phyloP scores from a whole-genome alignment of 2,329 filamentous ascomycete species.

The Exophiala xenobiotica region DNA sequence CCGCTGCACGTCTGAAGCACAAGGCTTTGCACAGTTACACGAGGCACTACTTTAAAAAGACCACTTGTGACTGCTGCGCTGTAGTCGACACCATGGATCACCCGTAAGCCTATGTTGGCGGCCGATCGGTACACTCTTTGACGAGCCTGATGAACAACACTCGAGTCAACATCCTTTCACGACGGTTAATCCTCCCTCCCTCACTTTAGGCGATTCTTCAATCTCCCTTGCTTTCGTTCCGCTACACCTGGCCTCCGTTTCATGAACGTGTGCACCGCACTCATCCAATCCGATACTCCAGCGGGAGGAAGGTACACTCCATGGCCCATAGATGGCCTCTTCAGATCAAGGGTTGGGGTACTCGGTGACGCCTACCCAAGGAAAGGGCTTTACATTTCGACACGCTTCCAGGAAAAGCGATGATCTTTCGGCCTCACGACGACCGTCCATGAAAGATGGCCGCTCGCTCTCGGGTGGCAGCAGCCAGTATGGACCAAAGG shows the following conservation, averaged over 20 bases:
- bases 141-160: slow-evolving; percentile 6
- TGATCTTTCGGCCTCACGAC: slow-evolving; percentile 38
- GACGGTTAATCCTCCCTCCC: background rate
- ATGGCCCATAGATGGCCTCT: slow-evolving; percentile 32
- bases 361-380: slow-evolving; percentile 36
- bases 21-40: no score
- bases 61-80: no score
- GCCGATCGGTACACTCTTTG: background rate
- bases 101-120: no score
- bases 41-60: no score
- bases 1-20: no score
- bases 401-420: slow-evolving; percentile 32
- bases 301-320: slow-evolving; percentile 16
- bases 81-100: no score
- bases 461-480: slow-evolving; percentile 58
- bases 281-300: slow-evolving; percentile 3
- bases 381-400: slow-evolving; percentile 24
- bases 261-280: slow-evolving; percentile 4
- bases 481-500: slow-evolving; percentile 64
- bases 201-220: no score
- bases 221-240: background rate
- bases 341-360: slow-evolving; percentile 30
- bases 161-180: background rate
- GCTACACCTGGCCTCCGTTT: slow-evolving; percentile 6
- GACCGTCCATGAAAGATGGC: slow-evolving; percentile 47